Evolutionary conservation across 352 stramenopile genomes (phyloP).

Genomic region (Globisporangium lucens): DNA sequence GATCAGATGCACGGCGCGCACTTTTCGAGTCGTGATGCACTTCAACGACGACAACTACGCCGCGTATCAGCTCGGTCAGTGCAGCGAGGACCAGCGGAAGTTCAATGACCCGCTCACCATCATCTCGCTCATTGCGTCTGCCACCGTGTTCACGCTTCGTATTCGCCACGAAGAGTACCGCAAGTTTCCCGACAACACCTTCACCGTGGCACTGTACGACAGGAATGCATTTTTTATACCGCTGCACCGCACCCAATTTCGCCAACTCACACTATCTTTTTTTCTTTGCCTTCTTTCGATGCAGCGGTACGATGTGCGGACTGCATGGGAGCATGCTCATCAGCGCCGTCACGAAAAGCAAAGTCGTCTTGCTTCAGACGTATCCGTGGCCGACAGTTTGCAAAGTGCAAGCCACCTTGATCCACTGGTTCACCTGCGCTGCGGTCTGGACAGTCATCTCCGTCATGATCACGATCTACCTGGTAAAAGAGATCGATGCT

Average conservation of each 20-base stretch:
- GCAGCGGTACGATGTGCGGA: constrained; percentile 24
- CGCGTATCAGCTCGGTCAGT: constrained; percentile 25
- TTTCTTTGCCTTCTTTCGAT: not conserved
- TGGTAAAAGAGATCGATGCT: not conserved
- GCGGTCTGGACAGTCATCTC: constrained; percentile 32
- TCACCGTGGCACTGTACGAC: constrained; percentile 29
- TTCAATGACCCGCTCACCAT: constrained; percentile 31
- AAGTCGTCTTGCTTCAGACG: constrained; percentile 21
- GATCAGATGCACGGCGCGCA: no score
- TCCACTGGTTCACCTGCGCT: constrained; percentile 32
- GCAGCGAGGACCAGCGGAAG: constrained; percentile 23
- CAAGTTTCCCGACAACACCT: constrained; percentile 35
- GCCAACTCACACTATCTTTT: not conserved
- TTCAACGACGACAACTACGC: constrained; percentile 25
- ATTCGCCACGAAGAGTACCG: constrained; percentile 26
- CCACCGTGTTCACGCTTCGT: constrained; percentile 22
- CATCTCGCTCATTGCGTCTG: constrained; percentile 23
- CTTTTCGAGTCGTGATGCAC: not conserved
- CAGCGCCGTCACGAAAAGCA: constrained; percentile 25
- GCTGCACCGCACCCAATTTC: not conserved
- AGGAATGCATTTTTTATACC: not conserved
- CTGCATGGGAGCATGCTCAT: constrained; percentile 30
- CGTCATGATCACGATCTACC: constrained; percentile 22
- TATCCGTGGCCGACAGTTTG: constrained; percentile 26
- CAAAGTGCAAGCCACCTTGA: constrained; percentile 24